Conservation (phyloP, 2,329 filamentous ascomycete species). For the Gliomastix tumulicola region DNA sequence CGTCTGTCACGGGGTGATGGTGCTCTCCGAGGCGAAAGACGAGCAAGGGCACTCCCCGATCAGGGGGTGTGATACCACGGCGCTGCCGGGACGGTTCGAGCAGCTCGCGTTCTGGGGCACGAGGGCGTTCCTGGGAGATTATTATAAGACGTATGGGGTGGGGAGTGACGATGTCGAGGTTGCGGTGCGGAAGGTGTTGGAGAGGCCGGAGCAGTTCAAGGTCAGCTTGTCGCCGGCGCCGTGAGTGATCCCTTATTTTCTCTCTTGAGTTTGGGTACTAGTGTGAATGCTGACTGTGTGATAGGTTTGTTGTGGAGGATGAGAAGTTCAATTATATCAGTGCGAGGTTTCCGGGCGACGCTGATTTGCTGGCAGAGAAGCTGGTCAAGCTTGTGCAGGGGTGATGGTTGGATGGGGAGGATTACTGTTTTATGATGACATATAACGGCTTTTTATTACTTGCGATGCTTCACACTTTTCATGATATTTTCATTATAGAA, state of each 20-base stretch:
- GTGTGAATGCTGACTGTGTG: constrained; percentile 2
- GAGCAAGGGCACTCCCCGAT: constrained; percentile 36
- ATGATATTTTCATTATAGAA: too few species aligned
- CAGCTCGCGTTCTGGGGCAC: constrained; percentile 41
- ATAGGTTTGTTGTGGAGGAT: constrained; percentile 41
- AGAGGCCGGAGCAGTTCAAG: constrained; percentile 35
- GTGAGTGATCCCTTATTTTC: too few species aligned
- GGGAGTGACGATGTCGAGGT: constrained; percentile 42
- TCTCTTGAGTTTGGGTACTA: not conserved
- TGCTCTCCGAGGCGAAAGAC: constrained; percentile 33
- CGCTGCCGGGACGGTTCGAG: constrained; percentile 41
- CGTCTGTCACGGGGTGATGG: constrained; percentile 47
- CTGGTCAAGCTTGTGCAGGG: constrained; percentile 31
- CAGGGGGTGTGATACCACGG: constrained; percentile 38
- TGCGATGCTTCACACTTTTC: too few species aligned
- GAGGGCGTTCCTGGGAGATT: constrained; percentile 40
- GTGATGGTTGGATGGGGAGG: too few species aligned
- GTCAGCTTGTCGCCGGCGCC: constrained; percentile 28
- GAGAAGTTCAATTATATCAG: constrained; percentile 41
- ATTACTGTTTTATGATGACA: too few species aligned
- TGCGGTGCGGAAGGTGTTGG: constrained; percentile 35
- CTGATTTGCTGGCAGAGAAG: constrained; percentile 30
- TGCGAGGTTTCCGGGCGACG: constrained; percentile 36
- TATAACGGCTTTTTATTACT: too few species aligned
- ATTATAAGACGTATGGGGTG: constrained; percentile 49